Conservation (phyloP, 805 yeast species). For the Teunomyces funiuensis region DNA sequence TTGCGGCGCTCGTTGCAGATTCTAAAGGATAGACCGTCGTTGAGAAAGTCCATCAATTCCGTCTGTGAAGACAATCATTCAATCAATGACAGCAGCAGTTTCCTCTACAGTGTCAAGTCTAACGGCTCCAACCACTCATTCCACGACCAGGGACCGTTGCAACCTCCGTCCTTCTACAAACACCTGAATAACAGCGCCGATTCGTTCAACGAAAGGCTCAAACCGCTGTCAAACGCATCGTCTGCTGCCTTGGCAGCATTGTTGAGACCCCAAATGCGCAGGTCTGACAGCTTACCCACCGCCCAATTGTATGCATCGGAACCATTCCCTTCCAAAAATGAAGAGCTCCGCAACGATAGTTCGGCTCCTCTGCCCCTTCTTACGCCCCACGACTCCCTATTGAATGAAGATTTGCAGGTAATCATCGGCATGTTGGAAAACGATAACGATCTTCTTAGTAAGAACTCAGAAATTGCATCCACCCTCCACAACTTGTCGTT, state of each 20-base stretch:
- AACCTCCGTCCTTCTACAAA: slow-evolving; percentile 11
- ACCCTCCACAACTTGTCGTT: slow-evolving; percentile 60
- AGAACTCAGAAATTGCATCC: slow-evolving; percentile 44
- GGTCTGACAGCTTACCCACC: slow-evolving; percentile 40
- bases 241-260: slow-evolving; percentile 49
- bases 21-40: slow-evolving; percentile 60
- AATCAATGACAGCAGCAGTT: not conserved
- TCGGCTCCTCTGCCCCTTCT: not conserved
- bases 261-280: slow-evolving; percentile 35
- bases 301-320: slow-evolving; percentile 14
- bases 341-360: not conserved
- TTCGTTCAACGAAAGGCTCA: slow-evolving; percentile 16
- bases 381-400: slow-evolving; percentile 14
- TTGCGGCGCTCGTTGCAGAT: slow-evolving; percentile 76
- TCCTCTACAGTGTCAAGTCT: slow-evolving; percentile 11
- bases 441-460: slow-evolving; percentile 27
- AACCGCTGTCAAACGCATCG: slow-evolving; percentile 40
- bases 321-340: not conserved
- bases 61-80: not conserved
- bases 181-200: slow-evolving; percentile 20
- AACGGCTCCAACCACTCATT: slow-evolving; percentile 9
- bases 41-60: slow-evolving; percentile 28
- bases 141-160: slow-evolving; percentile 1
- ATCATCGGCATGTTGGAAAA: slow-evolving; percentile 49
- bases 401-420: slow-evolving; percentile 47